phyloP scores from a whole-genome alignment of 1,284 basidiomycete genomes.

The Boletus semigastroideus region DNA sequence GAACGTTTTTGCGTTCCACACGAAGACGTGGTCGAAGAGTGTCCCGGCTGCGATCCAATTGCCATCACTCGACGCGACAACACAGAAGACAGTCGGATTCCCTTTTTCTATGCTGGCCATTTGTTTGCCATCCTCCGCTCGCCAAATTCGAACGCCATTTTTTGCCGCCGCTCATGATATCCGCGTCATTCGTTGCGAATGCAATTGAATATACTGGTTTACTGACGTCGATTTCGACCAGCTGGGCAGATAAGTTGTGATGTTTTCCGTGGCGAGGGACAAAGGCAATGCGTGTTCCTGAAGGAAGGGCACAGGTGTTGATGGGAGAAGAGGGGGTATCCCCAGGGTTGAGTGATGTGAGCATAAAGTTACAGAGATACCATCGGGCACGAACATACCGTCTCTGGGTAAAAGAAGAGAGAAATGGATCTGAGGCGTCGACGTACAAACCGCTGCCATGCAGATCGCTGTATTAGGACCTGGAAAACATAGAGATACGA shows the following conservation, averaged over 20 bases:
- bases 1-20: too few species aligned
- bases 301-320: constrained; percentile 80
- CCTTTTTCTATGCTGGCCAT: too few species aligned
- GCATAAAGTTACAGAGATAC: not conserved
- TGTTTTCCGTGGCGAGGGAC: constrained; percentile 84
- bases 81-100: too few species aligned
- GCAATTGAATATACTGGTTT: too few species aligned
- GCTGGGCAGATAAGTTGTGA: constrained; percentile 57
- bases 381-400: constrained; percentile 32
- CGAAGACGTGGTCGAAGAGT: too few species aligned
- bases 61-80: too few species aligned
- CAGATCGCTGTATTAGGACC: not conserved
- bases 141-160: too few species aligned
- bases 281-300: constrained; percentile 84
- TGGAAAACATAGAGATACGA: not conserved
- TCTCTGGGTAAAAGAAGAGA: constrained; percentile 43
- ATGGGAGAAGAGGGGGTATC: constrained; percentile 91
- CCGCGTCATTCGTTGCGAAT: too few species aligned
- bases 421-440: not conserved
- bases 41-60: too few species aligned
- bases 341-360: constrained; percentile 76
- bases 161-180: too few species aligned
- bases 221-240: too few species aligned
- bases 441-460: constrained; percentile 79
- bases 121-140: too few species aligned